Conservation (phyloP, 192 early-diverging fungal species). For the Rhizophagus sp. region DNA sequence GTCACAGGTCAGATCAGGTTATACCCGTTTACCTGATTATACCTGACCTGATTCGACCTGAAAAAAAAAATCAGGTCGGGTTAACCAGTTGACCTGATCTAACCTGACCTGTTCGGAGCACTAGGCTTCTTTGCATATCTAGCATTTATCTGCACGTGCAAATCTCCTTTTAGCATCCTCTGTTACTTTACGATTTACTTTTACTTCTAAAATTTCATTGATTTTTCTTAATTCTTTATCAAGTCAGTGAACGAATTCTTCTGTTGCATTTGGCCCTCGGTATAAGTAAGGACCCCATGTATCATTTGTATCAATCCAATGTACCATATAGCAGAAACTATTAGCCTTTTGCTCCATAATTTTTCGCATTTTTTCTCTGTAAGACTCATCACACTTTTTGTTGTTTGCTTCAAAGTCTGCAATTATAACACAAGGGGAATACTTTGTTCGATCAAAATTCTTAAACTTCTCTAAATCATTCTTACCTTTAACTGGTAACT, state of each 20-base stretch:
- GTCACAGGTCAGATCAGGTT: no score
- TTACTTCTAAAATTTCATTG: no score
- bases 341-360: constrained; percentile 10
- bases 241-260: not conserved
- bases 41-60: no score
- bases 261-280: not conserved
- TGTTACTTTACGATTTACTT: no score
- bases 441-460: not conserved
- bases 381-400: not conserved
- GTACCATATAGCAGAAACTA: no score
- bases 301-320: not conserved
- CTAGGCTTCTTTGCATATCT: no score
- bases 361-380: not conserved
- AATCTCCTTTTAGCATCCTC: no score
- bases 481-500: not conserved
- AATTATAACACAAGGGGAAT: not conserved
- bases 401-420: constrained; percentile 8
- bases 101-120: no score
- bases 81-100: no score
- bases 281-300: not conserved
- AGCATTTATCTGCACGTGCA: no score
- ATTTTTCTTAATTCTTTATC: not conserved
- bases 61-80: no score
- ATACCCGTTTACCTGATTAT: no score
- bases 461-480: constrained; percentile 23